Conservation (phyloP, 345 rosid species). For the Murraya koenigii region DNA sequence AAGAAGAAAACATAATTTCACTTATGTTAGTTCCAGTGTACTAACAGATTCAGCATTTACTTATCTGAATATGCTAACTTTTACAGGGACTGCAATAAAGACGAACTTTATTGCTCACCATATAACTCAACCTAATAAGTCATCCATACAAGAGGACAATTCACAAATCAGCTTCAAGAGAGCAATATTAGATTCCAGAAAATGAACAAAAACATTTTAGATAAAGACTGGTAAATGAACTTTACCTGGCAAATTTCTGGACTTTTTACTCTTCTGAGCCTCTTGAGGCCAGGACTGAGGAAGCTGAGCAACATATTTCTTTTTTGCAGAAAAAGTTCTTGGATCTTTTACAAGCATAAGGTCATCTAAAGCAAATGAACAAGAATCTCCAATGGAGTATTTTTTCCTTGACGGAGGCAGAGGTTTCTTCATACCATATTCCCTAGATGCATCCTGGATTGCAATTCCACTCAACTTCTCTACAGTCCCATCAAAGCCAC, state of each 20-base stretch:
- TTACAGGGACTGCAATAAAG: neutral
- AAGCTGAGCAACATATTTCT: slow-evolving; percentile 46
- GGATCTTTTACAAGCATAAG: slow-evolving; percentile 68
- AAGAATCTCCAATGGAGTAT: slow-evolving; percentile 26
- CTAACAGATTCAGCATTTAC: neutral
- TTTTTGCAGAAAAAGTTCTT: slow-evolving; percentile 61
- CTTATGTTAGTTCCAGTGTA: neutral
- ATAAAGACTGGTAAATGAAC: slow-evolving; percentile 8
- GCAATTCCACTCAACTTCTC: slow-evolving; percentile 64
- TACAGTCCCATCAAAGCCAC: slow-evolving; percentile 41
- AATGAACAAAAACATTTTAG: slow-evolving; percentile 8
- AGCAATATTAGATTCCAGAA: neutral
- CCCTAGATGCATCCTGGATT: slow-evolving; percentile 72
- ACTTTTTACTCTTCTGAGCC: slow-evolving; percentile 56
- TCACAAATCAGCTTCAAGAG: too few species aligned
- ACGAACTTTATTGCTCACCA: neutral
- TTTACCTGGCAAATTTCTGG: slow-evolving; percentile 68
- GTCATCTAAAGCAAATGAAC: slow-evolving; percentile 60
- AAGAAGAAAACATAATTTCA: neutral
- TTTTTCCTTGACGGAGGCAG: slow-evolving; percentile 34
- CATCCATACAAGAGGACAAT: neutral
- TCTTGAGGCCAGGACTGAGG: slow-evolving; percentile 70
- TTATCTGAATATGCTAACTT: neutral
- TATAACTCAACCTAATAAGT: neutral
- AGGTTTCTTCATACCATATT: slow-evolving; percentile 57